phyloP scores from a whole-genome alignment of 108 stramenopile genomes.

The Nannochloropsis gaditana region DNA sequence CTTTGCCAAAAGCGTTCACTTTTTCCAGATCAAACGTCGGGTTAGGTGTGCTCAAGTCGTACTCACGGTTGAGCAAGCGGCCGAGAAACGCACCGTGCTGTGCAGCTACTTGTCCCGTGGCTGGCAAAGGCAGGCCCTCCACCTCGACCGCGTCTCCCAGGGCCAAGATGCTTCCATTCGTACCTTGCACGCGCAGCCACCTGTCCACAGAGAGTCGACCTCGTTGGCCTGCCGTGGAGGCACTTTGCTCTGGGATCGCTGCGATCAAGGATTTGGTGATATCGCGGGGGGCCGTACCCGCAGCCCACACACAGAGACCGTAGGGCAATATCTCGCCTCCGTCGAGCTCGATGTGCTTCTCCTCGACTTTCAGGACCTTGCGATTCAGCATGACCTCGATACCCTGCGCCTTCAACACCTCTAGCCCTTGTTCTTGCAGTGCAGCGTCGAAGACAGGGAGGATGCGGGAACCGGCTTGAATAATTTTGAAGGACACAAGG shows the following conservation, averaged over 20 bases:
- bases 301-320: slow-evolving; percentile 31
- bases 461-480: slow-evolving; percentile 71
- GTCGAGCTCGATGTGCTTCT: slow-evolving; percentile 8
- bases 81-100: slow-evolving; percentile 89
- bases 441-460: slow-evolving; percentile 73
- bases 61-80: slow-evolving; percentile 74
- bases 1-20: neutral
- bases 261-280: slow-evolving; percentile 58
- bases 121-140: slow-evolving; percentile 61
- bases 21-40: neutral
- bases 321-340: neutral
- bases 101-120: slow-evolving; percentile 82
- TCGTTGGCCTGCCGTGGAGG: slow-evolving; percentile 38
- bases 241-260: slow-evolving; percentile 30
- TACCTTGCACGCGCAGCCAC: slow-evolving; percentile 73
- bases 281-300: slow-evolving; percentile 79
- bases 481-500: slow-evolving; percentile 73
- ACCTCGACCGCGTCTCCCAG: slow-evolving; percentile 34
- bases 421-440: slow-evolving; percentile 39
- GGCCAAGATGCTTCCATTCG: slow-evolving; percentile 50
- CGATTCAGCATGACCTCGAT: slow-evolving; percentile 72
- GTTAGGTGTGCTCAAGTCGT: slow-evolving; percentile 43
- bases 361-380: slow-evolving; percentile 49
- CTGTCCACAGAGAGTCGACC: slow-evolving; percentile 80
- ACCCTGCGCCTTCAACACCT: slow-evolving; percentile 63